Evolutionary conservation across 768 basidiomycete genomes (phyloP).

Genomic region (Boletus reticuloceps): DNA sequence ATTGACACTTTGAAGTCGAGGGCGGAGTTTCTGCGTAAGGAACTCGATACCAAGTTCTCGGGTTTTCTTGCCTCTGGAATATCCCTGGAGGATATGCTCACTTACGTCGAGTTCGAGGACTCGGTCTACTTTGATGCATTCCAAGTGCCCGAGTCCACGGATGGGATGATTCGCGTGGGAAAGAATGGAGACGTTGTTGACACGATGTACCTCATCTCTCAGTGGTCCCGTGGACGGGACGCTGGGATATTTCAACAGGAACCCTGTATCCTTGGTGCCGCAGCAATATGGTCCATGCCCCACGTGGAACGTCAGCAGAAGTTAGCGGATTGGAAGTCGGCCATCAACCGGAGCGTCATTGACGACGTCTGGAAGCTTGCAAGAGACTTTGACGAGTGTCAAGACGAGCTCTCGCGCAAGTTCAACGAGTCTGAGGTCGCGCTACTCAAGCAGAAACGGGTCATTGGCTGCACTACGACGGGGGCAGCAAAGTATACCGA

Average conservation of each 20-base stretch:
- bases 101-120: conserved; percentile 52
- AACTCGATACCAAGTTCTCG: conserved; percentile 32
- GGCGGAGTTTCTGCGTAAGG: neutral
- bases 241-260: conserved; percentile 41
- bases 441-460: conserved; percentile 44
- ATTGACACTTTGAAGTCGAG: conserved; percentile 40
- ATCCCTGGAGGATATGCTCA: conserved; percentile 33
- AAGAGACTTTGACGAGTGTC: conserved; percentile 40
- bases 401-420: conserved; percentile 35
- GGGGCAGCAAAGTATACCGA: conserved; percentile 60
- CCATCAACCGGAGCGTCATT: conserved; percentile 35
- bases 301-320: conserved; percentile 23
- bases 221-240: conserved; percentile 44
- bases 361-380: conserved; percentile 31
- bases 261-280: conserved; percentile 20
- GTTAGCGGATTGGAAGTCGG: conserved; percentile 34
- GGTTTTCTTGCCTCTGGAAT: conserved; percentile 24
- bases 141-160: conserved; percentile 36
- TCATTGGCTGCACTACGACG: conserved; percentile 70
- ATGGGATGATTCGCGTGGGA: conserved; percentile 49
- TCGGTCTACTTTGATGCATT: conserved; percentile 46
- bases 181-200: conserved; percentile 36
- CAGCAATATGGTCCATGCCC: conserved; percentile 39
- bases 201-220: conserved; percentile 42
- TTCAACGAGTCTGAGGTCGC: conserved; percentile 33